Base-by-base conservation (phyloP, 169 alveolate species). In the Eimeria necatrix region DNA sequence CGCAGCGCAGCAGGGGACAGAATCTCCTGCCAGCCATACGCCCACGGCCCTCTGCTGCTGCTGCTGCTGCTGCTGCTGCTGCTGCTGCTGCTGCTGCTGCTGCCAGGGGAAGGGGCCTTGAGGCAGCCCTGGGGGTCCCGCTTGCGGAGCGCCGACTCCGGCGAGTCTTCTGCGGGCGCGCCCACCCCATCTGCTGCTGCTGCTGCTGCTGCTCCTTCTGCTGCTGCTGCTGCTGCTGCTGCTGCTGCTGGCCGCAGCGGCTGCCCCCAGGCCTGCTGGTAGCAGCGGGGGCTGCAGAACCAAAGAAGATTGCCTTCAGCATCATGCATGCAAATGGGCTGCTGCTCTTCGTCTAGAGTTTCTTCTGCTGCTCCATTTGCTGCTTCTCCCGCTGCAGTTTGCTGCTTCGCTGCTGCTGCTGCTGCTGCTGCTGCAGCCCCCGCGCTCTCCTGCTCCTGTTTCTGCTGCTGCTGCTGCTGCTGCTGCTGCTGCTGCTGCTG, bases 281-380 rank as follows among this genome's bases (percentile, higher is more conserved):
- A 49, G 73, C 90, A 81, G n/a, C 71, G 20, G 53, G 53, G 4
- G 71, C 90, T 81, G 90, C 90, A 81, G 59, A 81, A 81, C 90
- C 90, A 81, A 81, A 81, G 71, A 32, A 24, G 8, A 22, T 81
- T 32, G 3, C 90, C 90, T 4, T 53, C 73, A 22, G 51, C 22
- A 18, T 81, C 73, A 60, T 24, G 73, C 71, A 81, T 51, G 71
- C 90, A 81, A 12, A 81, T n/a, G 26, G 73, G 73, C 9, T 70
- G 4, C 14, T 71, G 52, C 7, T 71, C 83, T 9, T n/a, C 48
- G 4, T 49, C n/a, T n/a, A n/a, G n/a, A n/a, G n/a, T n/a, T n/a
- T n/a, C 90, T n/a, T 81, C 71, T 20, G 20, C 52, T 10, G 49
- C 73, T 32, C 24, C 71, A 3, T 22, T 48, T 18, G 90, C 4